Conservation (phyloP, 352 stramenopile species). For the Phytophthora hibernalis region DNA sequence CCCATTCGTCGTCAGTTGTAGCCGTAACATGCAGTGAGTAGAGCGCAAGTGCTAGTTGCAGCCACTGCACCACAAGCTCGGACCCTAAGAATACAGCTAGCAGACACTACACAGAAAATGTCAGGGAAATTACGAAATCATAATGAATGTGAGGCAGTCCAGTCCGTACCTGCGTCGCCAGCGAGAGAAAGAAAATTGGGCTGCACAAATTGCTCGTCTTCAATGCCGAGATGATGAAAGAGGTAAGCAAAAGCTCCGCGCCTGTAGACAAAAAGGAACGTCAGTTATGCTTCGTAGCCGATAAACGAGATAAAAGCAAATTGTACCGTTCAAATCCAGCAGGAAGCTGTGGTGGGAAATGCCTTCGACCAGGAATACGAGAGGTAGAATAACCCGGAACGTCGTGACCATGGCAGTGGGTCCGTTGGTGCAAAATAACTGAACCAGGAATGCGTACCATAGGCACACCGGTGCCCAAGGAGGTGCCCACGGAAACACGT, state of each 20-base stretch:
- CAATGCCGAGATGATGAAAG: slow-evolving; percentile 87
- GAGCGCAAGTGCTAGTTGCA: slow-evolving; percentile 82
- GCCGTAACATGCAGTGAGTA: slow-evolving; percentile 87
- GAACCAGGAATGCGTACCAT: slow-evolving; percentile 91
- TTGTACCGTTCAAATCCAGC: slow-evolving; percentile 86
- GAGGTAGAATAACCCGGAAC: slow-evolving; percentile 83
- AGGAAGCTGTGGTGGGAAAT: slow-evolving; percentile 92
- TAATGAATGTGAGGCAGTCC: not conserved
- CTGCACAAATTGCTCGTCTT: slow-evolving; percentile 89
- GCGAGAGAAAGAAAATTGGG: slow-evolving; percentile 84
- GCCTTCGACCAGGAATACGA: slow-evolving; percentile 88
- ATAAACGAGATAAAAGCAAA: slow-evolving; percentile 9
- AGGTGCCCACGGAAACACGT: slow-evolving; percentile 89
- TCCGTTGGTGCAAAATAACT: slow-evolving; percentile 88
- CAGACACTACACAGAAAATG: slow-evolving; percentile 53
- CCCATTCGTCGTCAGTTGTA: slow-evolving; percentile 78
- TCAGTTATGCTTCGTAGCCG: not conserved
- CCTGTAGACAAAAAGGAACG: slow-evolving; percentile 38
- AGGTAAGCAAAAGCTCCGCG: slow-evolving; percentile 82
- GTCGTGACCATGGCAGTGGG: slow-evolving; percentile 87
- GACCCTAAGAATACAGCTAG: slow-evolving; percentile 86
- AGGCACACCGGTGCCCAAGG: slow-evolving; percentile 90
- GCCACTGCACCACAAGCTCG: slow-evolving; percentile 85
- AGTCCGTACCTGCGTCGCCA: slow-evolving; percentile 70
- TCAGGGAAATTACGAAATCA: not conserved